Conservation (phyloP, 2,329 filamentous ascomycete genomes). For the Xylaria hypoxylon region DNA sequence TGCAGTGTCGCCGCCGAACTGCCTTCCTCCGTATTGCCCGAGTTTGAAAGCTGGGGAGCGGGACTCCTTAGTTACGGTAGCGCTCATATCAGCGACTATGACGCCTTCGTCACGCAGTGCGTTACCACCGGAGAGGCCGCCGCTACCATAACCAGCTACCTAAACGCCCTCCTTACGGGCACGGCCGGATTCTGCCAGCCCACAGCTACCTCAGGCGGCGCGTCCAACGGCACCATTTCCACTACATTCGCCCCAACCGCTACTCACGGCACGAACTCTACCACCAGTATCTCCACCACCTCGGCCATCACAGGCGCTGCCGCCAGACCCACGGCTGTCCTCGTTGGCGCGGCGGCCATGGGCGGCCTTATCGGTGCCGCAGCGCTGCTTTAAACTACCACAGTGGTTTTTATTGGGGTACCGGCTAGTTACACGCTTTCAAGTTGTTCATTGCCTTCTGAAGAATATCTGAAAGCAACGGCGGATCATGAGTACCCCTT, state of each 20-base stretch:
- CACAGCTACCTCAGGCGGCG: neutral
- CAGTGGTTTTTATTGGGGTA: neutral
- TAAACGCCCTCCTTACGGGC: constrained; percentile 11
- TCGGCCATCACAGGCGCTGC: constrained; percentile 15
- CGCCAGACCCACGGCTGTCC: constrained; percentile 7
- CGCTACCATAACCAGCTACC: constrained; percentile 23
- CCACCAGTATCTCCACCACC: neutral
- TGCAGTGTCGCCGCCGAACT: constrained; percentile 11
- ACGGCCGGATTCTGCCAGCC: constrained; percentile 13
- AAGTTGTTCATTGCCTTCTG: too few relatives aligned
- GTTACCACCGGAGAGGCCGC: constrained; percentile 55
- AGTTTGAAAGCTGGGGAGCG: constrained; percentile 16
- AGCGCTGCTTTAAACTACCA: constrained; percentile 9
- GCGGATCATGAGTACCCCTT: too few relatives aligned
- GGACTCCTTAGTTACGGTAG: constrained; percentile 25
- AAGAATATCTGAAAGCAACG: too few relatives aligned
- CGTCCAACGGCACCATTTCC: constrained; percentile 7
- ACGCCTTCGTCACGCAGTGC: constrained; percentile 26
- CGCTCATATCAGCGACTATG: constrained; percentile 22
- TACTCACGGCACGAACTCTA: constrained; percentile 2
- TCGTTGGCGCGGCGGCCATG: constrained; percentile 17
- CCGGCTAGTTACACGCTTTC: too few relatives aligned
- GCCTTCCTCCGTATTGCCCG: constrained; percentile 18
- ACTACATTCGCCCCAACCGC: constrained; percentile 14
- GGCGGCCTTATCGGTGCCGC: constrained; percentile 25